Percentiles rank a stretch among this genome's conserved stretches.
These are phyloP conservation scores for Lentinula boryana DNA, from an alignment of 768 basidiomycete species.

Conservation along the genomic window DNA sequence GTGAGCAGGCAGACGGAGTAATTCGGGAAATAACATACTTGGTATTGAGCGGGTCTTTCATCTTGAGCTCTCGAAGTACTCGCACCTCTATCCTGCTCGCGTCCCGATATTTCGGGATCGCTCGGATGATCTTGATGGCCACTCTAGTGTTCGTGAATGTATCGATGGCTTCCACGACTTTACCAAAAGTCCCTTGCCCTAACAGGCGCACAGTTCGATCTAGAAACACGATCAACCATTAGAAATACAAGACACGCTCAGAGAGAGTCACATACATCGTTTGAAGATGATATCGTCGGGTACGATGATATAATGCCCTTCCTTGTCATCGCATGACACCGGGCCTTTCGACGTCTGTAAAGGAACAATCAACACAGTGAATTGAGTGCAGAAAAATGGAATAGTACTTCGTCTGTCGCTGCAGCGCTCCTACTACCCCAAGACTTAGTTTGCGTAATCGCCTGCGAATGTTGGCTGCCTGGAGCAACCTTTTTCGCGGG, in stretches of 20 bases:
- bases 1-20: slow-evolving; percentile 16
- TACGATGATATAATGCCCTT: slow-evolving; percentile 96
- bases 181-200: slow-evolving; percentile 98
- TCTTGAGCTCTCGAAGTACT: slow-evolving; percentile 86
- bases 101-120: slow-evolving; percentile 97
- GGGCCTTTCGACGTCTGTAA: slow-evolving; percentile 58
- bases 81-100: slow-evolving; percentile 98
- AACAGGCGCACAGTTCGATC: slow-evolving; percentile 89
- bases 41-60: slow-evolving; percentile 79
- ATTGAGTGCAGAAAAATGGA: slow-evolving; percentile 15
- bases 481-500: slow-evolving; percentile 55
- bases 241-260: slow-evolving; percentile 1
- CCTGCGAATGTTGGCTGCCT: slow-evolving; percentile 44
- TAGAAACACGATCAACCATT: slow-evolving; percentile 25
- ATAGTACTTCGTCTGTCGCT: slow-evolving; percentile 63
- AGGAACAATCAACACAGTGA: slow-evolving; percentile 15
- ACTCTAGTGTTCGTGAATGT: slow-evolving; percentile 69
- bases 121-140: slow-evolving; percentile 98
- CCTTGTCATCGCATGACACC: slow-evolving; percentile 90
- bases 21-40: slow-evolving; percentile 54
- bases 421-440: slow-evolving; percentile 64
- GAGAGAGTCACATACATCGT: slow-evolving; percentile 55
- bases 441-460: slow-evolving; percentile 48
- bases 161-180: slow-evolving; percentile 93
- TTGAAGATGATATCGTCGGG: slow-evolving; percentile 84